phyloP scores from a whole-genome alignment of 1,284 basidiomycete genomes.

The Sanghuangporus sanghuang region DNA sequence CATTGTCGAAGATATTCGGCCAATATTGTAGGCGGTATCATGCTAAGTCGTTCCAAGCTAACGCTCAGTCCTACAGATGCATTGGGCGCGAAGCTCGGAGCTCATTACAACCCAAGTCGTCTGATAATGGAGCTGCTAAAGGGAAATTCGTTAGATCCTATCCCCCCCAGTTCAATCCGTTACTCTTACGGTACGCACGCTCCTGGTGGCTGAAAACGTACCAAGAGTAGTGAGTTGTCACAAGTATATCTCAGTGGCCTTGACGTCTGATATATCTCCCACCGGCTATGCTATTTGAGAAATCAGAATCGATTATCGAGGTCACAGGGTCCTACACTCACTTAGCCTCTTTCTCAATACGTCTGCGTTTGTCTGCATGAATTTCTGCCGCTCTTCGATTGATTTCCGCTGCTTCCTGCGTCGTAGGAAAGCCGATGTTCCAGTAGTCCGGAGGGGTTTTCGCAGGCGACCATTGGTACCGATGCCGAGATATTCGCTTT shows the following conservation, averaged over 20 bases:
- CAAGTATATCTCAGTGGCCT: background rate
- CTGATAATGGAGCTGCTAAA: background rate
- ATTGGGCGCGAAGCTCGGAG: conserved; percentile 5
- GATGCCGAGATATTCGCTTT: conserved; percentile 75
- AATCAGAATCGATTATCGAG: background rate
- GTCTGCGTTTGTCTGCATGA: conserved; percentile 55
- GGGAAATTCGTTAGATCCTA: conserved; percentile 7
- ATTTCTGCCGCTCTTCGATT: conserved; percentile 69
- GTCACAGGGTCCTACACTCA: conserved; percentile 26
- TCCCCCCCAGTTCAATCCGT: conserved; percentile 10
- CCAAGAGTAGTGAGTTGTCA: background rate
- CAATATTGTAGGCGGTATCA: conserved; percentile 9
- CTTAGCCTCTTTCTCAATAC: conserved; percentile 55
- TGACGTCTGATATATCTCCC: conserved; percentile 8
- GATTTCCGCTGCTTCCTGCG: conserved; percentile 72
- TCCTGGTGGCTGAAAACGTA: background rate
- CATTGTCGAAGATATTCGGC: conserved; percentile 11
- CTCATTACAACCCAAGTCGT: conserved; percentile 9
- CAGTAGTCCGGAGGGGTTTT: conserved; percentile 83
- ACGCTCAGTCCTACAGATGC: background rate
- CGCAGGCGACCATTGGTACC: conserved; percentile 64
- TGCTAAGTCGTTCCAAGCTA: background rate
- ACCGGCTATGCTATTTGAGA: background rate
- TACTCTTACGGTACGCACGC: conserved; percentile 7
- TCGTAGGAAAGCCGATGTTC: conserved; percentile 84